These are phyloP conservation scores for Rhodomyrtus tomentosa DNA, from an alignment of 345 rosid species.

Conservation along the genomic window DNA sequence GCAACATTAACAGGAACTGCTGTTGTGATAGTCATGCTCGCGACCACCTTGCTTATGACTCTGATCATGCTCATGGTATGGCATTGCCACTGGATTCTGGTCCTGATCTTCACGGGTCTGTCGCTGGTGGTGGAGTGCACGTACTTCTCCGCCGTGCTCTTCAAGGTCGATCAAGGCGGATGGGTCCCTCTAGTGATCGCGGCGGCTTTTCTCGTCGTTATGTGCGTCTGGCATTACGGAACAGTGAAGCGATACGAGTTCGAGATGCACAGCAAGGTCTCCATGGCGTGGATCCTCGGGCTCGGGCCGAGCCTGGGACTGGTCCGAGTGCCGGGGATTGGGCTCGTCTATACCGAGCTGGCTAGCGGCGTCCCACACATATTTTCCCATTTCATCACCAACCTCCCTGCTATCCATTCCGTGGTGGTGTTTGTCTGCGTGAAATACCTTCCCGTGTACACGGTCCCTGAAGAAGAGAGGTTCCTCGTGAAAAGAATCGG, in stretches of 20 bases:
- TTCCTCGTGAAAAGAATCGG: conserved; percentile 13
- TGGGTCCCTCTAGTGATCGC: conserved; percentile 24
- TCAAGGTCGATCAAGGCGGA: conserved; percentile 24
- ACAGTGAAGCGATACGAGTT: conserved; percentile 15
- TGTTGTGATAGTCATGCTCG: conserved; percentile 18
- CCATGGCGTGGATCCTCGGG: conserved; percentile 20
- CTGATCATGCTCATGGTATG: conserved; percentile 21
- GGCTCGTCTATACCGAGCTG: conserved; percentile 18
- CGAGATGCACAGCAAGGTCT: conserved; percentile 18
- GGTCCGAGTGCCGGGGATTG: conserved; percentile 19
- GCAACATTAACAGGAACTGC: conserved; percentile 8
- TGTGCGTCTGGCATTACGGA: conserved; percentile 23
- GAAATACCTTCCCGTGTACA: conserved; percentile 24
- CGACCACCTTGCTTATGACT: conserved; percentile 19
- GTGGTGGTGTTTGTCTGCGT: conserved; percentile 20
- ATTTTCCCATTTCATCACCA: conserved; percentile 22
- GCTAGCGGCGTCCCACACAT: conserved; percentile 24
- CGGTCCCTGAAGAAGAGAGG: conserved; percentile 19
- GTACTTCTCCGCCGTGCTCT: conserved; percentile 18
- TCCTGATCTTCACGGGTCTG: conserved; percentile 5
- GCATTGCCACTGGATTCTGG: conserved; percentile 22
- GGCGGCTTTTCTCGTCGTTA: conserved; percentile 5
- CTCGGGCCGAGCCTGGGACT: conserved; percentile 22
- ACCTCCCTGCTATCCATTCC: conserved; percentile 27
- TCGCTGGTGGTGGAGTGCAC: conserved; percentile 18